phyloP scores from a whole-genome alignment of 306 rosid species.

The Purshia tridentata region DNA sequence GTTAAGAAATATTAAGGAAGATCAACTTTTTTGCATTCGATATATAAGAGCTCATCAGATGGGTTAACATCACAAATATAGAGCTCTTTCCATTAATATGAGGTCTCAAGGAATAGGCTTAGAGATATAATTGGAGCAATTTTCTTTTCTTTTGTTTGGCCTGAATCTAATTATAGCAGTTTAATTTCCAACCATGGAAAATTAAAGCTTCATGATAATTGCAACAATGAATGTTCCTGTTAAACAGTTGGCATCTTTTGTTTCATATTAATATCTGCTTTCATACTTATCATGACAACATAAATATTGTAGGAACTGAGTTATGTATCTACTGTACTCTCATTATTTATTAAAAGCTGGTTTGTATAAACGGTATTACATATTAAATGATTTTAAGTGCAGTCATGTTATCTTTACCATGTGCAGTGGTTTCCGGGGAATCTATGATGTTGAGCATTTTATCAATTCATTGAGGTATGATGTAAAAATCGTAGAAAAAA shows the following conservation, averaged over 20 bases:
- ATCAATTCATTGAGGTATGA: conserved; percentile 72
- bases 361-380: not conserved
- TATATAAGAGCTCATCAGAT: not conserved
- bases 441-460: conserved; percentile 95
- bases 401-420: conserved; percentile 16
- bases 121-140: too few relatives aligned
- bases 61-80: not conserved
- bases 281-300: not conserved
- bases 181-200: not conserved
- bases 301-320: not conserved
- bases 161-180: not conserved
- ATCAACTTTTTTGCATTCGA: not conserved
- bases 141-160: not conserved
- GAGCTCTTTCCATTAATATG: not conserved
- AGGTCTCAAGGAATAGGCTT: not conserved
- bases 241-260: not conserved
- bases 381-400: not conserved
- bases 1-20: not conserved
- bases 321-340: not conserved
- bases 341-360: not conserved
- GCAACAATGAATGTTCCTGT: not conserved
- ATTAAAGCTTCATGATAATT: not conserved
- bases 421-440: conserved; percentile 87
- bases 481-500: conserved; percentile 74
- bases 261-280: conserved; percentile 3